Evolutionary conservation across 139 green algal genomes (phyloP).

Genomic region (Closterium sp.): DNA sequence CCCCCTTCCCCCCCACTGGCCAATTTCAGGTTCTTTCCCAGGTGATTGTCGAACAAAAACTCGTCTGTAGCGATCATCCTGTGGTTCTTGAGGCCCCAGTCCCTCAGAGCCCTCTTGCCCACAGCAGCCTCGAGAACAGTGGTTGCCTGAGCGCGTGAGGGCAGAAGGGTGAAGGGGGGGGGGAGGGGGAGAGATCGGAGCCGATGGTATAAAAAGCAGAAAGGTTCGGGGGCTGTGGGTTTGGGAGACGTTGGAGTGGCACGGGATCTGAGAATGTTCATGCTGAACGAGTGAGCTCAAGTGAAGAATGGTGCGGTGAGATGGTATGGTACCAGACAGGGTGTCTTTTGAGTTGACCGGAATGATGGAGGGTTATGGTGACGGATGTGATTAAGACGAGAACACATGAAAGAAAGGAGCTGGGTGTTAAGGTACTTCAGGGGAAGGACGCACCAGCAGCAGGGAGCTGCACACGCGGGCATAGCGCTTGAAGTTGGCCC

Average conservation of each 20-base stretch:
- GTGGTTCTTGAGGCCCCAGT: neutral
- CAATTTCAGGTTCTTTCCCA: neutral
- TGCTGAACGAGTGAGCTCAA: neutral
- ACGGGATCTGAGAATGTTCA: too few species aligned
- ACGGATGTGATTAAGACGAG: too few species aligned
- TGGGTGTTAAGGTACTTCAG: too few species aligned
- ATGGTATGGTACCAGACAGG: too few species aligned
- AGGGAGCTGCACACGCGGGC: constrained; percentile 30
- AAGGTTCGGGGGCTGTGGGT: too few species aligned
- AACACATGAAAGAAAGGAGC: too few species aligned
- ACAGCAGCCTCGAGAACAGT: neutral
- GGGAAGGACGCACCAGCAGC: constrained; percentile 28
- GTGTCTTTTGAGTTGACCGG: too few species aligned
- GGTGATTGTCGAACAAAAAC: neutral
- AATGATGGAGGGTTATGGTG: too few species aligned
- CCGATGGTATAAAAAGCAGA: neutral
- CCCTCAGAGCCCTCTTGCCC: neutral
- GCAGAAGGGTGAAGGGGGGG: neutral
- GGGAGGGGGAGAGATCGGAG: neutral
- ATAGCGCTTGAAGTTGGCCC: constrained; percentile 72
- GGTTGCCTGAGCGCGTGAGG: neutral
- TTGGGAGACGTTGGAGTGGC: too few species aligned
- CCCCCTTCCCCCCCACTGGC: constrained; percentile 18
- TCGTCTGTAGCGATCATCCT: constrained; percentile 5
- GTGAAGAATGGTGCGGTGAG: too few species aligned